Evolutionary conservation across 2,329 filamentous ascomycete genomes (phyloP).

Genomic region (Pseudogymnoascus sp.): DNA sequence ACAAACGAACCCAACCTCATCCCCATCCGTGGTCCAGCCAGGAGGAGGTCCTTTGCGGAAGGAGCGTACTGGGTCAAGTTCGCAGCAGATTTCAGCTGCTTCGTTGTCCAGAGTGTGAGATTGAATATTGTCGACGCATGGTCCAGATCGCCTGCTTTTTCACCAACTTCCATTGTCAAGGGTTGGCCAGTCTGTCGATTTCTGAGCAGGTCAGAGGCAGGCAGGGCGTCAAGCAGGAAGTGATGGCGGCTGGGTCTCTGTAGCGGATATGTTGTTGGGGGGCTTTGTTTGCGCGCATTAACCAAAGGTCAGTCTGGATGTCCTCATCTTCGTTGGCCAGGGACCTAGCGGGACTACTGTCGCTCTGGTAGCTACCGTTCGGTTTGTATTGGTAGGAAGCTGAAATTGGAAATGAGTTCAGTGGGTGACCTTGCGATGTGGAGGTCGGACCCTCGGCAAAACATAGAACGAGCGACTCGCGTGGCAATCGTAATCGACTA

Average conservation of each 20-base stretch:
- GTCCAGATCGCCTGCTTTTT: neutral
- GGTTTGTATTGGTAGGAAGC: neutral
- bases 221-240: neutral
- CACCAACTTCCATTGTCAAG: neutral
- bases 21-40: conserved; percentile 61
- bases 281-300: neutral
- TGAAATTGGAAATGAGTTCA: neutral
- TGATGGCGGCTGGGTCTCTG: neutral
- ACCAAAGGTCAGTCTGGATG: neutral
- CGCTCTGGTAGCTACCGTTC: neutral
- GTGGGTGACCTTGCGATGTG: neutral
- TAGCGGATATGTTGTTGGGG: neutral
- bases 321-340: neutral
- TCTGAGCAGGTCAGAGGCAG: neutral
- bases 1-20: conserved; percentile 59
- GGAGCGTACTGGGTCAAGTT: conserved; percentile 53
- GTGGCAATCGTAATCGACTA: neutral
- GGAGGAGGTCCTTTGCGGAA: conserved; percentile 58
- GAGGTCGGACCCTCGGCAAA: conserved; percentile 4
- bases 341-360: neutral
- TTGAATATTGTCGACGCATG: neutral
- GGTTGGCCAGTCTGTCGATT: neutral
- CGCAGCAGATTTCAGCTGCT: conserved; percentile 19
- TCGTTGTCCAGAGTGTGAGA: conserved; percentile 2
- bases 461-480: neutral